Evolutionary conservation across 768 basidiomycete genomes (phyloP), one percentile per base, ranked within the genome.

Genomic region (Kwoniella sp.): DNA sequence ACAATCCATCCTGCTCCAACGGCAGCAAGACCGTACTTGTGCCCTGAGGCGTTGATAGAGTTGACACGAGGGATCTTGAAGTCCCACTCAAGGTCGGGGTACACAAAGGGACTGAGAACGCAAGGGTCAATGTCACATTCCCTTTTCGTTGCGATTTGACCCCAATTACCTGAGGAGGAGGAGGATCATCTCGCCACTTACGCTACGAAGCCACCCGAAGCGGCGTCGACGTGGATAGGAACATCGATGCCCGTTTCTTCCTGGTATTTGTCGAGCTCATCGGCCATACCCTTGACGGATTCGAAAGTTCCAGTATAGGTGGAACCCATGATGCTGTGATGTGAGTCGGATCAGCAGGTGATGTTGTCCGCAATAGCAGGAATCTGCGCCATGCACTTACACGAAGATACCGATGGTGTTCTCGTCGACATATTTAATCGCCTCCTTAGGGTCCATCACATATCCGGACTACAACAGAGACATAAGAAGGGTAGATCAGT

Each of bases 251-350:
- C 85, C 0, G 83, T 85, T 66, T 80, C 72, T 22, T 55, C 76
- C 68, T 88, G 82, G 66, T 86, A 82, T 59, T 81, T 84, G 82
- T 85, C 84, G 79, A 92, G 69, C 60, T 73, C 72, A 47, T 88
- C 87, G 0, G 89, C 83, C 87, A 96, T 90, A 77, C 89, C 90
- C 77, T 90, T 86, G 31, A 96, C 93, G 13, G 89, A 87, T 73
- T 95, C 93, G 73, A 84, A 87, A 70, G 83, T 83, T n/a, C 84
- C 86, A 5, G 86, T 86, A 69, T 84, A 85, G 26, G 84, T 85
- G 13, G 81, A 82, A 69, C 79, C 76, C 26, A 78, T 74, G 47
- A 71, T 61, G 17, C 57, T 58, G 63, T n/a, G 37, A 38, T 28
- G 11, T 51, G 15, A 75, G 84, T 88, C 83, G n/a, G 73, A 84